Evolutionary conservation across 2,329 filamentous ascomycete species (phyloP).

Genomic region (Boeremia exigua): DNA sequence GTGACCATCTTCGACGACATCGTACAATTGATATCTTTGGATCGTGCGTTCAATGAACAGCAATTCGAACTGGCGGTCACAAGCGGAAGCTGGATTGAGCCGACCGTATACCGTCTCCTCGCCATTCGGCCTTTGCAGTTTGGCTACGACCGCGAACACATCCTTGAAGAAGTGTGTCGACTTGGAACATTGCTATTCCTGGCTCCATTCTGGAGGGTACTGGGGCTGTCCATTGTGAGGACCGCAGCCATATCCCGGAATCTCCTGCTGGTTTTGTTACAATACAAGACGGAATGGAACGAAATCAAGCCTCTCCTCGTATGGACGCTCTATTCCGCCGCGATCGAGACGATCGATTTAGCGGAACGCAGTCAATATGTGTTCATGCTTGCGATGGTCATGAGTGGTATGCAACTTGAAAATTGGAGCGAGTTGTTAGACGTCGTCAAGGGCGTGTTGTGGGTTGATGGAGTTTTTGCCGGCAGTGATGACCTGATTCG

Average conservation of each 20-base stretch:
- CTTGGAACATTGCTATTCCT: conserved; percentile 40
- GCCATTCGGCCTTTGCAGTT: conserved; percentile 27
- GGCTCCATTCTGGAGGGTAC: conserved; percentile 32
- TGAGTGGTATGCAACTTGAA: conserved; percentile 28
- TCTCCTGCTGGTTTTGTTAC: conserved; percentile 28
- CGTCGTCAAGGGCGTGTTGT: conserved; percentile 36
- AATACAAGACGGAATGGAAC: conserved; percentile 34
- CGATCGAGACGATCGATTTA: conserved; percentile 32
- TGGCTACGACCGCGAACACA: conserved; percentile 18
- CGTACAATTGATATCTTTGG: conserved; percentile 32
- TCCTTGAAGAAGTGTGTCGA: conserved; percentile 41
- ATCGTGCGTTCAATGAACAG: conserved; percentile 31
- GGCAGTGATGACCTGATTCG: conserved; percentile 31
- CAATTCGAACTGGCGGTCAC: conserved; percentile 29
- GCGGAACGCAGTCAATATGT: conserved; percentile 34
- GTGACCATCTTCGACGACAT: conserved; percentile 39
- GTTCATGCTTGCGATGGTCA: conserved; percentile 35
- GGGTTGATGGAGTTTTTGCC: conserved; percentile 37
- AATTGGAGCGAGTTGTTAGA: conserved; percentile 33
- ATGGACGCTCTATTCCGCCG: conserved; percentile 37
- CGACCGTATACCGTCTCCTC: conserved; percentile 35
- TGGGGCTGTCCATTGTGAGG: conserved; percentile 36
- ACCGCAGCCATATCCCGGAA: conserved; percentile 31
- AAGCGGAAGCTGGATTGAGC: conserved; percentile 40
- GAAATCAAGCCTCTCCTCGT: conserved; percentile 36